phyloP scores from a whole-genome alignment of 2,329 filamentous ascomycete genomes.

The Cercospora citrullina region DNA sequence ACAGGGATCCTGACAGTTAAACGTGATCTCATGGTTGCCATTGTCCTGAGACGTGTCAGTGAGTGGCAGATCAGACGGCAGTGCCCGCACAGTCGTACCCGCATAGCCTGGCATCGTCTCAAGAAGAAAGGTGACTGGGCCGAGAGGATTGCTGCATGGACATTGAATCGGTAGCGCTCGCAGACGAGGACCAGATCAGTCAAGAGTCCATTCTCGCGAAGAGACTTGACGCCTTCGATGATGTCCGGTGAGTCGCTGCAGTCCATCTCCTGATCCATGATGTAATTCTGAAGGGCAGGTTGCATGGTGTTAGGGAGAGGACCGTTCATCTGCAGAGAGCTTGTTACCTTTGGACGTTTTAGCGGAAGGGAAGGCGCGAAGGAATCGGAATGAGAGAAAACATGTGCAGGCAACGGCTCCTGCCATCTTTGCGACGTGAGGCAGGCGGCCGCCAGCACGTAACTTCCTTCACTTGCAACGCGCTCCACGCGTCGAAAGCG shows the following conservation, averaged over 20 bases:
- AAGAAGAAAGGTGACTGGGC: not conserved
- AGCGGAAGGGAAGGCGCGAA: not conserved
- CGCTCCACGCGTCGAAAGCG: not conserved
- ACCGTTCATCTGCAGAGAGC: not conserved
- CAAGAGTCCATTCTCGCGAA: not conserved
- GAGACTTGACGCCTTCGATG: not conserved
- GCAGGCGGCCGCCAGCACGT: not conserved
- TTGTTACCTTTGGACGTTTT: not conserved
- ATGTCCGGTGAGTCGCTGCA: not conserved
- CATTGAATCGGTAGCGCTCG: not conserved
- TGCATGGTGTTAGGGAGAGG: not conserved
- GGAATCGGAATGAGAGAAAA: not conserved
- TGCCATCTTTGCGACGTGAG: not conserved
- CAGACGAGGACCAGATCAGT: not conserved
- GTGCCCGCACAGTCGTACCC: not conserved
- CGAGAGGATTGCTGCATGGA: not conserved
- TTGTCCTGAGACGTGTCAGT: not conserved
- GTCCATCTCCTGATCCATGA: not conserved
- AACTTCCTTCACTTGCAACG: not conserved
- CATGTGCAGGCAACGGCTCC: not conserved
- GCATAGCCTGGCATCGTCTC: not conserved
- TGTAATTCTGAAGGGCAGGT: not conserved
- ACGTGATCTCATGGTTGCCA: not conserved
- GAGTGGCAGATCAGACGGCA: not conserved
- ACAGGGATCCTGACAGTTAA: not conserved